Evolutionary conservation across 192 early-diverging fungal species (phyloP).

Genomic region (Coemansia sp.): DNA sequence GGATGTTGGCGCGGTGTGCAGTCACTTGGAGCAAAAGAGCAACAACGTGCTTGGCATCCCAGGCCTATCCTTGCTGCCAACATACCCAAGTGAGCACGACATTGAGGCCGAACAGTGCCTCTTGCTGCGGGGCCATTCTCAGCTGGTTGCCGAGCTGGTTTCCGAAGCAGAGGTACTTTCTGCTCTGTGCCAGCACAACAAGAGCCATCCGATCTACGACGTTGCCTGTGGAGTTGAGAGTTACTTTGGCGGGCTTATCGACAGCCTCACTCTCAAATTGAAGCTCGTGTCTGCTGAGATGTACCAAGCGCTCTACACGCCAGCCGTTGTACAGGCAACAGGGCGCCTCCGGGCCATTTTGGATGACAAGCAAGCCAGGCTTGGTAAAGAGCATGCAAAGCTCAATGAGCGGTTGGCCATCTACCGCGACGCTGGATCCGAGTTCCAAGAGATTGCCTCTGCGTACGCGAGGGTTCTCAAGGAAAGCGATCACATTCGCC

Average conservation of each 20-base stretch:
- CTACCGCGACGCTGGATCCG: slow-evolving; percentile 44
- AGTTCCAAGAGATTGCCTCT: slow-evolving; percentile 51
- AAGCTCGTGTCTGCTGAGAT: slow-evolving; percentile 44
- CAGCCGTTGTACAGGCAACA: slow-evolving; percentile 27
- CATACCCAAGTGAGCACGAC: slow-evolving; percentile 5
- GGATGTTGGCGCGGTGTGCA: background rate
- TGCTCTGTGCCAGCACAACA: slow-evolving; percentile 24
- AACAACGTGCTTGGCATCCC: slow-evolving; percentile 20
- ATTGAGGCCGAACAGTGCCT: slow-evolving; percentile 24
- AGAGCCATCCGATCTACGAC: slow-evolving; percentile 31
- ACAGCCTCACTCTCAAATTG: slow-evolving; percentile 51
- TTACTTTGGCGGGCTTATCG: slow-evolving; percentile 56
- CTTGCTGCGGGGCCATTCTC: slow-evolving; percentile 35
- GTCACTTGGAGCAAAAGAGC: slow-evolving; percentile 28
- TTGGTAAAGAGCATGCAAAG: slow-evolving; percentile 34
- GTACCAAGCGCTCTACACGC: slow-evolving; percentile 43
- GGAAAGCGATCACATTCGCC: slow-evolving; percentile 37
- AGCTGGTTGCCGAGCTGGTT: slow-evolving; percentile 33
- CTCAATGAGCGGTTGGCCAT: slow-evolving; percentile 54
- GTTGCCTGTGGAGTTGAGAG: slow-evolving; percentile 40
- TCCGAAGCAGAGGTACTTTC: slow-evolving; percentile 29
- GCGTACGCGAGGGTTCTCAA: slow-evolving; percentile 38
- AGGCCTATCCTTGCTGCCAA: slow-evolving; percentile 11
- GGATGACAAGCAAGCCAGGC: slow-evolving; percentile 18
- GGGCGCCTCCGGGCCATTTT: slow-evolving; percentile 25